Base-by-base conservation (phyloP, 768 basidiomycete species). In the Suillus subluteus region DNA sequence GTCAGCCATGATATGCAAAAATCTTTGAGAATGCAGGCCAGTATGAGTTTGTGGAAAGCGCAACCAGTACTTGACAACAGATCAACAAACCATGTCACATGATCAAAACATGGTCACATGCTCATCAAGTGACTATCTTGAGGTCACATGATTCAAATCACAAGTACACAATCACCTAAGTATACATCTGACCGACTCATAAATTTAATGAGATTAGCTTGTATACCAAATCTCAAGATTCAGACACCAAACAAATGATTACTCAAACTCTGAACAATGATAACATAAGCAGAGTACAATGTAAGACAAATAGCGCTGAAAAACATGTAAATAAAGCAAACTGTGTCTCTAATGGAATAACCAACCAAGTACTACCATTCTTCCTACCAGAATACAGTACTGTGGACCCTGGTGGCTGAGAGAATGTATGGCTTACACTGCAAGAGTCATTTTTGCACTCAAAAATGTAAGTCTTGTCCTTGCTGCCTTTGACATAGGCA, bases 381-480 rank as follows among this genome's bases (percentile, higher is more conserved):
- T 54, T 54, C 52, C 30, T 54, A 54, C 52, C 52, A 54, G 26
- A 54, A 30, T 54, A 54, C 0, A 54, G 52, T 30, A 54, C 15
- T 16, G 26, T 54, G 30, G 52, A 54, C 52, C 52, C 50, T 30
- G 50, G 50, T 30, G 50, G 26, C 50, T 52, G 26, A 52, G 50
- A 30, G 50, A 52, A 52, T 16, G 13, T 30, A 6, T 52, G 50
- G 50, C 50, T 52, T 26, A 52, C 50, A 30, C 13, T 26, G 26
- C 50, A 52, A 26, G 50, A 26, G 23, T 52, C 26, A 54, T 54
- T 54, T 54, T 30, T 54, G 52, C 52, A 54, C 52, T 54, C 52
- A 54, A 54, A 54, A 54, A 54, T 54, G 4, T 54, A 54, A 54
- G 52, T 1, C 50, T 48, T 52, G 50, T 26, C 7, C 52, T 54